These are phyloP conservation scores for Prunus mira DNA, from an alignment of 306 rosid genomes.

Conservation along the genomic window DNA sequence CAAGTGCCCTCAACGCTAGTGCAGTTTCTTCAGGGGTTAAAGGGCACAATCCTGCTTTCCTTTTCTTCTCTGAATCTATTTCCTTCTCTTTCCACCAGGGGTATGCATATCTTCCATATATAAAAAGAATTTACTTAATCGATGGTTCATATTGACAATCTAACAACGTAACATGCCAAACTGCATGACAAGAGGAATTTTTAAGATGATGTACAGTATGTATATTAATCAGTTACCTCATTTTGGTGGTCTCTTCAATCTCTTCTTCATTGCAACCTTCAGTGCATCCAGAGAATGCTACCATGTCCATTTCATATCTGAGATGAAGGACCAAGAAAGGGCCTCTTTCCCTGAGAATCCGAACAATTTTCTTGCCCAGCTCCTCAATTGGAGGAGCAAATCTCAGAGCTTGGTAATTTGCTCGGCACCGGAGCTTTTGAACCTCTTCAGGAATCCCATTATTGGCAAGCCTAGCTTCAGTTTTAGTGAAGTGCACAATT, in stretches of 20 bases:
- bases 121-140: background rate
- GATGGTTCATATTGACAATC: too few relatives aligned
- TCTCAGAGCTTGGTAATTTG: constrained; percentile 55
- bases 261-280: constrained; percentile 58
- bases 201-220: background rate
- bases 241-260: constrained; percentile 57
- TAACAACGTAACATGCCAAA: too few relatives aligned
- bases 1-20: constrained; percentile 46
- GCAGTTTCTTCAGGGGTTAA: constrained; percentile 76
- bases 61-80: constrained; percentile 54
- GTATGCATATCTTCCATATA: constrained; percentile 48
- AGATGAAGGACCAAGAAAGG: constrained; percentile 84
- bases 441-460: constrained; percentile 59
- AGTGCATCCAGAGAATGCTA: constrained; percentile 73
- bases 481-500: constrained; percentile 57
- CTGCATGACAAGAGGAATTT: too few relatives aligned
- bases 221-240: constrained; percentile 38
- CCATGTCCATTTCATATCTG: constrained; percentile 84
- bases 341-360: constrained; percentile 55
- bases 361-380: constrained; percentile 55
- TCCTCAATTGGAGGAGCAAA: constrained; percentile 55
- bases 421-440: constrained; percentile 65
- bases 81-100: constrained; percentile 86
- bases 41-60: constrained; percentile 70
- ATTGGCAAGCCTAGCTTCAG: constrained; percentile 65